These are phyloP conservation scores for Cryphonectria carpinicola DNA, from an alignment of 2,329 filamentous ascomycete species.

Conservation along the genomic window DNA sequence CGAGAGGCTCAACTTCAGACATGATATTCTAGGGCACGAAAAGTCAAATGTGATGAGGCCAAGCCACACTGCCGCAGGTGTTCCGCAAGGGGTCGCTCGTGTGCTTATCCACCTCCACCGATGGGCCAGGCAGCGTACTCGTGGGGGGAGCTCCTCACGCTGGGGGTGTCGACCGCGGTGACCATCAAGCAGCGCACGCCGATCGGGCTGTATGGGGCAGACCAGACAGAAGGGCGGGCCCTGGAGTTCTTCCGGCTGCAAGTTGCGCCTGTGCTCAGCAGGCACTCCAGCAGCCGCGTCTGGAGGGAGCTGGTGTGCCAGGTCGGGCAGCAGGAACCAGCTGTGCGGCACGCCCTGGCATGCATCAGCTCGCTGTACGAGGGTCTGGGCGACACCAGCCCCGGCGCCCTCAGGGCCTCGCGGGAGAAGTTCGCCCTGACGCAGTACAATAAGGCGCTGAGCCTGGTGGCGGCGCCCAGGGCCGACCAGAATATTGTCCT, in stretches of 20 bases:
- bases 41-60: slow-evolving; percentile 34
- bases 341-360: slow-evolving; percentile 53
- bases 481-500: slow-evolving; percentile 41
- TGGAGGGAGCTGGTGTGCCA: slow-evolving; percentile 52
- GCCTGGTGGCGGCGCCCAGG: slow-evolving; percentile 44
- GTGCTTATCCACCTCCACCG: slow-evolving; percentile 28
- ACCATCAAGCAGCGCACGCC: background rate
- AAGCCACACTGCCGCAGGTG: slow-evolving; percentile 33
- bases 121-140: slow-evolving; percentile 24
- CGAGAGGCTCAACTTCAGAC: background rate
- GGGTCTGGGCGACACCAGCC: slow-evolving; percentile 31
- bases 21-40: slow-evolving; percentile 28
- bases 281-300: slow-evolving; percentile 47
- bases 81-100: slow-evolving; percentile 29
- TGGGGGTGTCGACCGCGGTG: background rate
- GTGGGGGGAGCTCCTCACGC: slow-evolving; percentile 22
- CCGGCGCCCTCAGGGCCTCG: slow-evolving; percentile 32
- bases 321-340: slow-evolving; percentile 48
- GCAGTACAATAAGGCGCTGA: slow-evolving; percentile 55
- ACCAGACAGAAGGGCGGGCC: slow-evolving; percentile 23
- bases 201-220: background rate
- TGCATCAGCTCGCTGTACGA: slow-evolving; percentile 55
- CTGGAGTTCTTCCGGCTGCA: slow-evolving; percentile 43
- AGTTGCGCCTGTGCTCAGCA: slow-evolving; percentile 46
- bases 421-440: slow-evolving; percentile 43